A percentile compares a stretch with the other conserved stretches of the same genome.
Conservation (phyloP, 164 flowering plant genomes). For the Taxillus chinensis region DNA sequence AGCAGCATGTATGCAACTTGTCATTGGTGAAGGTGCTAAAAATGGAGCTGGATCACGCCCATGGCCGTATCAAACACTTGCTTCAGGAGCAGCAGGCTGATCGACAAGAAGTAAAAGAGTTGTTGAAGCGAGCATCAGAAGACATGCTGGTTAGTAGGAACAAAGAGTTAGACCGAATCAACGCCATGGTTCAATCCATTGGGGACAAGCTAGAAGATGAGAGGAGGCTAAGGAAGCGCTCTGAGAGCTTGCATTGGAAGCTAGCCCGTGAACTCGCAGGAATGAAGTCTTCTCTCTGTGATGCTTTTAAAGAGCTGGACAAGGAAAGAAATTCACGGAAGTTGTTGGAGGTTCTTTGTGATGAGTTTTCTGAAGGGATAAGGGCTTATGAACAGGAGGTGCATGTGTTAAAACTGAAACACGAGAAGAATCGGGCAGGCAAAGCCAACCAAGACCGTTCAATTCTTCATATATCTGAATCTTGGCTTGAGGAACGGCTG, state of each 20-base stretch:
- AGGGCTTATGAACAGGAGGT: constrained; percentile 58
- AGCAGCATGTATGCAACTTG: constrained; percentile 53
- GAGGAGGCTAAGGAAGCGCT: constrained; percentile 53
- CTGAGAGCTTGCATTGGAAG: constrained; percentile 63
- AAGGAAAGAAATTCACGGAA: constrained; percentile 51
- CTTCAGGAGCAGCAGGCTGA: constrained; percentile 42
- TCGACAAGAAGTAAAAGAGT: constrained; percentile 37
- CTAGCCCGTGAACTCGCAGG: constrained; percentile 54
- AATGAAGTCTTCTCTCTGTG: constrained; percentile 37
- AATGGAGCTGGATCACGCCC: constrained; percentile 45
- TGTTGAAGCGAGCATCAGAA: constrained; percentile 59
- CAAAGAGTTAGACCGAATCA: constrained; percentile 48
- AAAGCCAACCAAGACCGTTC: constrained; percentile 30
- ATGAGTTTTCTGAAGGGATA: constrained; percentile 78
- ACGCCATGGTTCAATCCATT: constrained; percentile 42
- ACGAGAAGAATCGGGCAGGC: constrained; percentile 26
- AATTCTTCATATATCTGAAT: constrained; percentile 71
- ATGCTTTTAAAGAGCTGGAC: constrained; percentile 54
- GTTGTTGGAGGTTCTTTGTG: constrained; percentile 72
- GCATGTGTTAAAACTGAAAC: constrained; percentile 31
- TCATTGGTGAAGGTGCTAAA: constrained; percentile 58
- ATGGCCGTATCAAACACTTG: constrained; percentile 37
- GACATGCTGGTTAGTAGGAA: constrained; percentile 45
- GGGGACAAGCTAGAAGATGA: constrained; percentile 62
- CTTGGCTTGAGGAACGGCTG: constrained; percentile 85